Base-by-base conservation (phyloP, 768 basidiomycete species). In the Tricholoma furcatifolium region DNA sequence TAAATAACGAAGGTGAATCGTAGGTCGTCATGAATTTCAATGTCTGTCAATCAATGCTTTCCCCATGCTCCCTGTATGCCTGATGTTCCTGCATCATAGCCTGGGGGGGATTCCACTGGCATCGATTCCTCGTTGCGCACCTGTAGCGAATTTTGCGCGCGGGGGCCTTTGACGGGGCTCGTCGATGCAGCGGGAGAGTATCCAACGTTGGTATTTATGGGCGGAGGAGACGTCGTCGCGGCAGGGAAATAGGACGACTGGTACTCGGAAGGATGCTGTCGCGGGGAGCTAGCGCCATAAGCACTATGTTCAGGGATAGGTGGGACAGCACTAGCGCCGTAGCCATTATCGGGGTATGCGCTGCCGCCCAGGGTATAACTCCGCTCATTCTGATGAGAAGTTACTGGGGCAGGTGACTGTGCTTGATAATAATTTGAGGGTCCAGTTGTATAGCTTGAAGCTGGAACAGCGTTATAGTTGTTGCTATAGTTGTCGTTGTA, bases 61-160 rank as follows among this genome's bases (percentile, higher is more conserved):
- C 78, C 78, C 84, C 84, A 85, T 47, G 75, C 74, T 18, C 80
- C 82, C 41, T 77, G 69, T 24, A 74, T 60, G 50, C 73, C 72
- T 18, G 80, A 69, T 21, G 71, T 63, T 17, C 79, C 81, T 14
- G 73, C 71, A 23, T 90, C 87, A 62, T 91, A 91, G 47, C 69
- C 73, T 24, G 88, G 88, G 12, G 88, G 88, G 32, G 70, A 74
- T 15, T 89, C 88, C 14, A n/a, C n/a, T n/a, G n/a, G n/a, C n/a
- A n/a, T n/a, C n/a, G n/a, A n/a, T n/a, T 79, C 68, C 21, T 69
- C 59, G 18, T 64, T 60, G 41, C 61, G 59, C 21, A 61, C 56
- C 15, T 57, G 57, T 20, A 59, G 58, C 41, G 59, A 62, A 32
- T 71, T 70, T 14, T 69, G 73, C 8, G 70, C 59, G 55, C 72